Conservation (phyloP, 441 rosid species). For the Populus hybrid region DNA sequence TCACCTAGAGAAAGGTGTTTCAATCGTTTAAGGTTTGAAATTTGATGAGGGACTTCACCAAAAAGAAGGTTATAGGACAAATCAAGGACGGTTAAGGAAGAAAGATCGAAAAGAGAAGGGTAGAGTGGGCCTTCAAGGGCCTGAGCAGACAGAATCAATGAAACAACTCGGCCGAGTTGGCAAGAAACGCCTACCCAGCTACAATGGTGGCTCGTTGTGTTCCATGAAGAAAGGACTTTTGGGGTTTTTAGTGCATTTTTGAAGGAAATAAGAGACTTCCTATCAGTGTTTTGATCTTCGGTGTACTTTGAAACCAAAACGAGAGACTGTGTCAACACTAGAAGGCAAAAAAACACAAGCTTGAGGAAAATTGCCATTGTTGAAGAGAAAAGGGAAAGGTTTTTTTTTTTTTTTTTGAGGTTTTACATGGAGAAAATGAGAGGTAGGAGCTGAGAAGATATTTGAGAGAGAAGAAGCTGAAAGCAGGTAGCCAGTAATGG, state of each 20-base stretch:
- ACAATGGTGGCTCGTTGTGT: slow-evolving; percentile 38
- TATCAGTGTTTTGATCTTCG: slow-evolving; percentile 30
- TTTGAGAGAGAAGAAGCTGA: slow-evolving; percentile 2
- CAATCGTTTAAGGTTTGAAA: slow-evolving; percentile 32
- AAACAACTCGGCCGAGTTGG: slow-evolving; percentile 38
- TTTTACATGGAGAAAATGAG: neutral
- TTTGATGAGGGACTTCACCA: slow-evolving; percentile 39
- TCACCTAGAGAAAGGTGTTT: slow-evolving; percentile 34
- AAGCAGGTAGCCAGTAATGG: too few species aligned
- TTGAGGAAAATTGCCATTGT: slow-evolving; percentile 26
- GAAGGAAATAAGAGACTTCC: slow-evolving; percentile 6
- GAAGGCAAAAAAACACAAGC: slow-evolving; percentile 14
- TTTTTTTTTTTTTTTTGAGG: neutral
- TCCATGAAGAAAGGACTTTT: slow-evolving; percentile 48
- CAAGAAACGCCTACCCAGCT: slow-evolving; percentile 76
- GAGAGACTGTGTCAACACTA: slow-evolving; percentile 14
- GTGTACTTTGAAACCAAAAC: slow-evolving; percentile 1
- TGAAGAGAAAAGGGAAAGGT: neutral
- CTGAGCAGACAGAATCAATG: slow-evolving; percentile 40
- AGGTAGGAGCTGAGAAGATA: neutral
- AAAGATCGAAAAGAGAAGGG: slow-evolving; percentile 51
- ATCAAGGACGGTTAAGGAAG: slow-evolving; percentile 50
- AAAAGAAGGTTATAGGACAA: slow-evolving; percentile 48
- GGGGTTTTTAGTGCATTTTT: too few species aligned
- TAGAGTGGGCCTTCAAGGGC: slow-evolving; percentile 46